Percentiles rank a stretch among this genome's conserved stretches.
Evolutionary conservation across 1,284 basidiomycete genomes (phyloP).

Genomic region (Ceratorhiza oryzae-sativae): DNA sequence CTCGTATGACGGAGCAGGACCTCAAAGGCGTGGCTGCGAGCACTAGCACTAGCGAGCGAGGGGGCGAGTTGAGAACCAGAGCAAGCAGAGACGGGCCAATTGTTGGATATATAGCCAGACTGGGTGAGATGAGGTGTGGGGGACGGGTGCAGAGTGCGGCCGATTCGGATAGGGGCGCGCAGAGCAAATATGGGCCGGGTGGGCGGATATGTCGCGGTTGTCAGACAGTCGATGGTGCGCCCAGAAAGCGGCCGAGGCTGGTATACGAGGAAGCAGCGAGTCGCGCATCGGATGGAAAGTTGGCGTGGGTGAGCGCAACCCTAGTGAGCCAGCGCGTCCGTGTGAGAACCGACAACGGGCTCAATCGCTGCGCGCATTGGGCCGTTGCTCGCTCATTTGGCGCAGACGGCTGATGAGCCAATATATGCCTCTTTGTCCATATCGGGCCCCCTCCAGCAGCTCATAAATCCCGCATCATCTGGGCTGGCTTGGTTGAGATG

Average conservation of each 20-base stretch:
- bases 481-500: slow-evolving; percentile 25
- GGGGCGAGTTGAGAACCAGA: slow-evolving; percentile 21
- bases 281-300: not conserved
- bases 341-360: slow-evolving; percentile 8
- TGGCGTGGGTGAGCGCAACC: slow-evolving; percentile 11
- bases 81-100: not conserved
- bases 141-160: not conserved
- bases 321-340: not conserved
- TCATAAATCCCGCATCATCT: slow-evolving; percentile 10
- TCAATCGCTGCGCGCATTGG: slow-evolving; percentile 23
- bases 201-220: not conserved
- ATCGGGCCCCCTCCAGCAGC: not conserved
- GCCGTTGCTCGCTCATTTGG: slow-evolving; percentile 19
- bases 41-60: slow-evolving; percentile 25
- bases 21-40: slow-evolving; percentile 21
- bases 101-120: not conserved
- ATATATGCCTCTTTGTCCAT: not conserved
- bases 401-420: slow-evolving; percentile 28
- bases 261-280: not conserved
- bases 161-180: not conserved
- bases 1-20: not conserved
- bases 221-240: not conserved
- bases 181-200: not conserved
- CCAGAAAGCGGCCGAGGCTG: slow-evolving; percentile 11
- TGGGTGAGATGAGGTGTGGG: slow-evolving; percentile 21